A percentile compares a stretch with the other conserved stretches of the same genome.
These are phyloP conservation scores for Talaromyces borbonicus DNA, from an alignment of 495 filamentous ascomycete genomes.

Conservation along the genomic window DNA sequence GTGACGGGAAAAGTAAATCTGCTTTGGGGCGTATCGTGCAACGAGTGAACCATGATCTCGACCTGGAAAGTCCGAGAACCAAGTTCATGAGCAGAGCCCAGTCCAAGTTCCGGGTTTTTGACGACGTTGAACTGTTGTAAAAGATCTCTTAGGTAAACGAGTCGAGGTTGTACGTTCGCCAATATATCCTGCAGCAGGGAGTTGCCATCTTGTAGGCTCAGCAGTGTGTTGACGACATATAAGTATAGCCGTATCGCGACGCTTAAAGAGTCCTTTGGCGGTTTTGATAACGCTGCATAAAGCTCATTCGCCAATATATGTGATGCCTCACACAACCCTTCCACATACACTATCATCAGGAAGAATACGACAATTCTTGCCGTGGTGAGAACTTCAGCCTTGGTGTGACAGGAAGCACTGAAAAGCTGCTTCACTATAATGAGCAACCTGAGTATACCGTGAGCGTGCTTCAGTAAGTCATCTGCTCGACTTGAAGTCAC, in stretches of 20 bases:
- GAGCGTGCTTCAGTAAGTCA: slow-evolving; percentile 7
- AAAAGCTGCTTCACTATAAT: slow-evolving; percentile 5
- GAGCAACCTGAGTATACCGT: slow-evolving; percentile 9
- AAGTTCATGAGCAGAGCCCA: too few relatives aligned
- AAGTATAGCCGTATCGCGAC: neutral
- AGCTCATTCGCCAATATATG: slow-evolving; percentile 5
- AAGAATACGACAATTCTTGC: slow-evolving; percentile 9
- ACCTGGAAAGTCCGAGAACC: too few relatives aligned
- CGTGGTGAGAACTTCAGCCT: neutral
- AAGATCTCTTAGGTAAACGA: neutral
- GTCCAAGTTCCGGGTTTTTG: too few relatives aligned
- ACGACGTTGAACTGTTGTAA: neutral
- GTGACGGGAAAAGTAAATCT: neutral
- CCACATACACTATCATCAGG: slow-evolving; percentile 5
- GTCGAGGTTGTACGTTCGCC: neutral
- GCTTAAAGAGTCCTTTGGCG: neutral
- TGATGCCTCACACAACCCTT: slow-evolving; percentile 7
- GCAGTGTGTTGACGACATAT: neutral
- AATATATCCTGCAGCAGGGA: neutral
- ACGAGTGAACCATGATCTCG: neutral
- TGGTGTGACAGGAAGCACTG: slow-evolving; percentile 1
- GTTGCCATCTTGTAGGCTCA: neutral
- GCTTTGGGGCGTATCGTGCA: neutral
- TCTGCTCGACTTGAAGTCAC: neutral
- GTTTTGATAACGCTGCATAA: slow-evolving; percentile 4